phyloP scores from a whole-genome alignment of 2,329 filamentous ascomycete genomes.

The Pyricularia grisea region DNA sequence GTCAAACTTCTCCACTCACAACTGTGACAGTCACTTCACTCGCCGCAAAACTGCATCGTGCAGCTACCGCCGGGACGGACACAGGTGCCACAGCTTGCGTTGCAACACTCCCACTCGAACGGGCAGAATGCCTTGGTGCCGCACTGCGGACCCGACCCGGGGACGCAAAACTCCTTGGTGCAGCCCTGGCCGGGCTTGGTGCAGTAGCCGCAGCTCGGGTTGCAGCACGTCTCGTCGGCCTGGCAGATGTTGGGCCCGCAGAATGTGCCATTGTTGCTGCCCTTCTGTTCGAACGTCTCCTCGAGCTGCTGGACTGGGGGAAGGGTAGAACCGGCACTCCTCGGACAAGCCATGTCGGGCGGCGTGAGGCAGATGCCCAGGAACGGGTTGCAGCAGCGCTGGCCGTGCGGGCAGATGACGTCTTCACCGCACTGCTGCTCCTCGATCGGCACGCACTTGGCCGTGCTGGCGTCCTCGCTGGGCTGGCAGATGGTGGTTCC shows the following conservation, averaged over 20 bases:
- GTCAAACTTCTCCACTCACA: background rate
- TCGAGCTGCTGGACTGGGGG: background rate
- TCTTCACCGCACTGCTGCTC: background rate
- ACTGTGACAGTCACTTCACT: background rate
- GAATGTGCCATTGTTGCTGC: background rate
- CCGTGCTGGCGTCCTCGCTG: background rate
- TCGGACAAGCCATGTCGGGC: constrained; percentile 10
- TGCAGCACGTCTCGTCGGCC: background rate
- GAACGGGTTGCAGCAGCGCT: constrained; percentile 13
- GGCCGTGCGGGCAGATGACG: background rate
- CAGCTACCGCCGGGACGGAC: background rate
- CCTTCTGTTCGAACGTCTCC: background rate
- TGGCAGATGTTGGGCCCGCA: background rate
- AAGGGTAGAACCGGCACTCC: constrained; percentile 5
- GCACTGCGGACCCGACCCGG: background rate
- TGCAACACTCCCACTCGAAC: background rate
- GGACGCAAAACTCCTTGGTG: constrained; percentile 6
- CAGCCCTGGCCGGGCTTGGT: background rate
- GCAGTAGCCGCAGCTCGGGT: background rate
- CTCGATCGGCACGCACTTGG: background rate
- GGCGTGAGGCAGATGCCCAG: constrained; percentile 12
- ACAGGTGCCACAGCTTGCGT: background rate
- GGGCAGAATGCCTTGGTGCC: background rate
- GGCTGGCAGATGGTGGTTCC: background rate
- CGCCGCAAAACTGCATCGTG: constrained; percentile 7